Conservation (phyloP, 2,329 filamentous ascomycete genomes). For the Madurella fahalii region DNA sequence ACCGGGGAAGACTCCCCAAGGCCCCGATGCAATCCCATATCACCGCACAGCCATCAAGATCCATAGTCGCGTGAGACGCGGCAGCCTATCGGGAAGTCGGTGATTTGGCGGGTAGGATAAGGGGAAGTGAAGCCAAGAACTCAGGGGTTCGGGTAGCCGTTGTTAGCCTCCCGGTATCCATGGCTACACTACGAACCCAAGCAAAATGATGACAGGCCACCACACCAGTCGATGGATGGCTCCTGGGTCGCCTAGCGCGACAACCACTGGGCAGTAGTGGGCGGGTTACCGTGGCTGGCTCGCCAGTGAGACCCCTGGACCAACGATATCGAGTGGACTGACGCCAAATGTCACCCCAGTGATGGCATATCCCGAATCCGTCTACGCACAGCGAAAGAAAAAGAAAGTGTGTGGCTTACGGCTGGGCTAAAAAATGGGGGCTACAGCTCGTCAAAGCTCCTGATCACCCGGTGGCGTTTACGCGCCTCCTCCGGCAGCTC, state of each 20-base stretch:
- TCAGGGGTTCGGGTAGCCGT: background rate
- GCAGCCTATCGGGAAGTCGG: background rate
- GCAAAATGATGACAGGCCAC: background rate
- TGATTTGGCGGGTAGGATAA: background rate
- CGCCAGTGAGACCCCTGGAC: background rate
- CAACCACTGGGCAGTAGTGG: too few relatives aligned
- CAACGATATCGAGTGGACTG: background rate
- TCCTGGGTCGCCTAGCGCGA: too few relatives aligned
- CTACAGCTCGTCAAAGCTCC: slow-evolving; percentile 30
- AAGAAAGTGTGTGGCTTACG: background rate
- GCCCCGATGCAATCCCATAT: too few relatives aligned
- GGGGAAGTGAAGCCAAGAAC: too few relatives aligned
- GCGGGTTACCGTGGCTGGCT: background rate
- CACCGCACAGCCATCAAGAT: too few relatives aligned
- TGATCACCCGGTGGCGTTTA: slow-evolving; percentile 28
- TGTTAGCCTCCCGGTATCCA: background rate
- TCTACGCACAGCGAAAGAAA: background rate
- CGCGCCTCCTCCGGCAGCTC: slow-evolving; percentile 46
- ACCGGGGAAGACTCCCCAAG: background rate
- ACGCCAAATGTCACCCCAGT: background rate
- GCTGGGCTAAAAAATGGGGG: background rate
- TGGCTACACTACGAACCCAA: too few relatives aligned
- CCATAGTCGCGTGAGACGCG: background rate
- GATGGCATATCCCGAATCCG: background rate
- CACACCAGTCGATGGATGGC: background rate